A percentile compares a stretch with the other conserved stretches of the same genome.
Evolutionary conservation across 2,329 filamentous ascomycete genomes (phyloP).

Genomic region (Botrytis cinerea): DNA sequence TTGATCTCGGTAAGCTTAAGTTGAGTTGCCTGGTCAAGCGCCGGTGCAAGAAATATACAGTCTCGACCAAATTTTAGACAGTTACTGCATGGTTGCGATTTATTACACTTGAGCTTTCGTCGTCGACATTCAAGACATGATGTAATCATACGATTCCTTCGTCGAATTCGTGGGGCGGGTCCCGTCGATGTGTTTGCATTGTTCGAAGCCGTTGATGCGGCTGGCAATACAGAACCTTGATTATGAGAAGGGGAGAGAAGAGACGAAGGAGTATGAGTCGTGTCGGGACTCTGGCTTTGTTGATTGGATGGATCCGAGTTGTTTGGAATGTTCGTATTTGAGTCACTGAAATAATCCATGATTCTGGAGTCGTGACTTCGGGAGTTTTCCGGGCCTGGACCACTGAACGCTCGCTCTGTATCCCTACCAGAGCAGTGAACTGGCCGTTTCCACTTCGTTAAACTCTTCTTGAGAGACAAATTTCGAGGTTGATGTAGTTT

Average conservation of each 20-base stretch:
- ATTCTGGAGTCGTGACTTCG: slow-evolving; percentile 7
- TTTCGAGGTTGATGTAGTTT: slow-evolving; percentile 3
- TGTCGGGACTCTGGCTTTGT: not conserved
- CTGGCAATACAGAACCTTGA: slow-evolving; percentile 11
- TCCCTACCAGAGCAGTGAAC: not conserved
- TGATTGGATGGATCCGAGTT: slow-evolving; percentile 3
- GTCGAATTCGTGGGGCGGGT: slow-evolving; percentile 35
- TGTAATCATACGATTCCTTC: slow-evolving; percentile 66
- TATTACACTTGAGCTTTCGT: slow-evolving; percentile 78
- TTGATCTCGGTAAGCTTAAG: slow-evolving; percentile 74
- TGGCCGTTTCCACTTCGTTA: not conserved
- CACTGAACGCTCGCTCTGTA: not conserved
- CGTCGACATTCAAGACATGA: slow-evolving; percentile 72
- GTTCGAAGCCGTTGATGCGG: slow-evolving; percentile 19
- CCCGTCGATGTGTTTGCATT: not conserved
- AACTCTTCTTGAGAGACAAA: not conserved
- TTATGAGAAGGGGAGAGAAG: not conserved
- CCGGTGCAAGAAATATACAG: slow-evolving; percentile 45
- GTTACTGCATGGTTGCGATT: slow-evolving; percentile 64
- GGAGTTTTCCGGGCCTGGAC: not conserved
- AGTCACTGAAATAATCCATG: slow-evolving; percentile 11
- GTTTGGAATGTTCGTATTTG: slow-evolving; percentile 3
- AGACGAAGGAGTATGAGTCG: not conserved
- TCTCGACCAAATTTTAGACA: slow-evolving; percentile 48
- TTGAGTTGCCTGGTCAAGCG: slow-evolving; percentile 67